Percentiles rank a stretch among this genome's conserved stretches.
Conservation (phyloP, 1,139 yeast species). For the Diutina scorzettiae region DNA sequence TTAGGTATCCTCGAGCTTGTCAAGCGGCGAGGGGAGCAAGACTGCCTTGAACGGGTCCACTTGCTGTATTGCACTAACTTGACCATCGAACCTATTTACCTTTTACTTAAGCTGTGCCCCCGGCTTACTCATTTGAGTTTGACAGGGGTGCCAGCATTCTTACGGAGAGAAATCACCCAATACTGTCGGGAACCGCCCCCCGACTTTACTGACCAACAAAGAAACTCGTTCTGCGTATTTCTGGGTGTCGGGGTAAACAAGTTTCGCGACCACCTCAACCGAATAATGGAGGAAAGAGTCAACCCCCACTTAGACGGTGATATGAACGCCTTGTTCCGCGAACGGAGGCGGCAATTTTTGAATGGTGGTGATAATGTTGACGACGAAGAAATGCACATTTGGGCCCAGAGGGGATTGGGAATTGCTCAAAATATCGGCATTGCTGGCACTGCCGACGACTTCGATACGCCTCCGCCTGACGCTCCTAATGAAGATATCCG, state of each 20-base stretch:
- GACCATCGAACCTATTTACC: conserved; percentile 59
- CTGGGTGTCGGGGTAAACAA: conserved; percentile 81
- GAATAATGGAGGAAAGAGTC: conserved; percentile 32
- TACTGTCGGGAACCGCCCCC: conserved; percentile 94
- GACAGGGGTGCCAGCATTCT: conserved; percentile 84
- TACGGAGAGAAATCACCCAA: conserved; percentile 73
- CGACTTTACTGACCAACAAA: conserved; percentile 83
- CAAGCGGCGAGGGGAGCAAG: conserved; percentile 58
- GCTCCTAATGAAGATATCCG: conserved; percentile 28
- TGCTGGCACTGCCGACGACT: conserved; percentile 6
- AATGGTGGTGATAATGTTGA: conserved; percentile 4
- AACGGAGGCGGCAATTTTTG: conserved; percentile 4
- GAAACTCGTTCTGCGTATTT: conserved; percentile 81
- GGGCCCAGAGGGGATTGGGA: conserved; percentile 6
- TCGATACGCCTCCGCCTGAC: conserved; percentile 21
- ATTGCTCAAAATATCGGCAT: conserved; percentile 2
- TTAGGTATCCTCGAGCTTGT: conserved; percentile 72
- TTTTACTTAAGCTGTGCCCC: conserved; percentile 70
- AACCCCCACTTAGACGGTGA: conserved; percentile 4
- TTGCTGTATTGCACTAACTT: conserved; percentile 81
- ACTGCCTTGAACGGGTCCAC: conserved; percentile 83
- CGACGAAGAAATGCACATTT: conserved; percentile 6
- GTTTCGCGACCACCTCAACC: conserved; percentile 49
- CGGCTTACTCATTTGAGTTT: conserved; percentile 75
- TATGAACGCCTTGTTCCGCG: conserved; percentile 4